Conservation (phyloP, 495 filamentous ascomycete genomes). For the Penicillium canescens region DNA sequence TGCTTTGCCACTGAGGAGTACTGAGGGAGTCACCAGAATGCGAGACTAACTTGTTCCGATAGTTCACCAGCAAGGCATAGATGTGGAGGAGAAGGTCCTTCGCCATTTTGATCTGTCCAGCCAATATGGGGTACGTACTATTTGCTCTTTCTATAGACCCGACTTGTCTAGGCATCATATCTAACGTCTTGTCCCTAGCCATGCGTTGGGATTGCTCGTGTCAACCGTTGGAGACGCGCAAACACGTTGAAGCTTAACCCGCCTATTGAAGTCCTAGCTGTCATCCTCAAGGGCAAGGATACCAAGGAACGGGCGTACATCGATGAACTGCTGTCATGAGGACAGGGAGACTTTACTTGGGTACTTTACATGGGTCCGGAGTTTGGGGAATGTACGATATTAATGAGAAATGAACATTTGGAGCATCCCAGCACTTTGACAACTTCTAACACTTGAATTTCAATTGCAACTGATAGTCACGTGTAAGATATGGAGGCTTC, state of each 20-base stretch:
- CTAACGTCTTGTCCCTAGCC: conserved; percentile 54
- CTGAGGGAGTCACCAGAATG: not conserved
- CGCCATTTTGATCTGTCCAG: conserved; percentile 84
- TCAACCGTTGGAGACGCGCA: conserved; percentile 87
- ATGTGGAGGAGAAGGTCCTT: conserved; percentile 77
- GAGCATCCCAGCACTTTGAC: not conserved
- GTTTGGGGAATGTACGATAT: not conserved
- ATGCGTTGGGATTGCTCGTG: conserved; percentile 78
- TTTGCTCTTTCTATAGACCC: not conserved
- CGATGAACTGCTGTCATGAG: conserved; percentile 69
- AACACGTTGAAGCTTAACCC: conserved; percentile 76
- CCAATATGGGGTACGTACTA: conserved; percentile 79
- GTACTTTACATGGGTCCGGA: conserved; percentile 1
- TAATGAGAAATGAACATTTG: not conserved
- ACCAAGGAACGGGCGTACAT: conserved; percentile 67
- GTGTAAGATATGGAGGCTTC: too few species aligned
- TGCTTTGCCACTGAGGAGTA: not conserved
- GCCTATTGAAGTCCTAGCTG: conserved; percentile 87
- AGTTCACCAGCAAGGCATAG: conserved; percentile 74
- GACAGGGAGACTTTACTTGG: not conserved
- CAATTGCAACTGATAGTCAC: too few species aligned
- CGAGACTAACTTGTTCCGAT: conserved; percentile 15
- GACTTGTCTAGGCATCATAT: conserved; percentile 11
- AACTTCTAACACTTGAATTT: too few species aligned
- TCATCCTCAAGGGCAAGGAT: conserved; percentile 68